Percentiles rank a stretch among this genome's conserved stretches.
phyloP scores from a whole-genome alignment of 164 flowering plant genomes.

The Warburgia ugandensis region DNA sequence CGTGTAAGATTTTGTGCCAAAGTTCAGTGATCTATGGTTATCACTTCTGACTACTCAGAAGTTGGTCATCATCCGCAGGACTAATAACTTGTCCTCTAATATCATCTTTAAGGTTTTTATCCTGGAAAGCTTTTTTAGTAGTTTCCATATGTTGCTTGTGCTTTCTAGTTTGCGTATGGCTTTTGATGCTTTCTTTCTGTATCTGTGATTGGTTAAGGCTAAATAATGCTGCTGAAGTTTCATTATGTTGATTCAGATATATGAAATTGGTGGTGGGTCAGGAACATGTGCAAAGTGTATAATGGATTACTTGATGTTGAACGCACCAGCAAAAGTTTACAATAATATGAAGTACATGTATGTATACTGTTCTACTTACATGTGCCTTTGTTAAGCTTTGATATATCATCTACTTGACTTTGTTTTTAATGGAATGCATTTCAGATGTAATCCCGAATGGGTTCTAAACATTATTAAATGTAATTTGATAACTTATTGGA shows the following conservation, averaged over 20 bases:
- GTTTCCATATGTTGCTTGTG: too few relatives aligned
- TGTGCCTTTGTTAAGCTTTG: neutral
- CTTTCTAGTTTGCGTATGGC: neutral
- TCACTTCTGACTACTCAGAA: too few relatives aligned
- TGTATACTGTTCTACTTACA: conserved; percentile 17
- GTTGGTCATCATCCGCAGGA: too few relatives aligned
- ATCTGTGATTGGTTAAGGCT: conserved; percentile 5
- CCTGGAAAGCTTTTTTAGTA: too few relatives aligned
- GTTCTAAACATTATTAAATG: neutral
- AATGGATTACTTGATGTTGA: conserved; percentile 95
- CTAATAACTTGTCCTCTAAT: too few relatives aligned
- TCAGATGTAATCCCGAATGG: neutral
- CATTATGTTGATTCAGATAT: conserved; percentile 52
- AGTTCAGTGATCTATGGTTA: too few relatives aligned
- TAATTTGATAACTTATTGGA: neutral
- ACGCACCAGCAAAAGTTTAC: conserved; percentile 89
- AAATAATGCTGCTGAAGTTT: conserved; percentile 7
- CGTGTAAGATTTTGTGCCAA: too few relatives aligned
- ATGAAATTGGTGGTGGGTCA: conserved; percentile 99
- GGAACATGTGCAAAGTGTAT: conserved; percentile 98
- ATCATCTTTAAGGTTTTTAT: too few relatives aligned
- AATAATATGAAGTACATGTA: conserved; percentile 84
- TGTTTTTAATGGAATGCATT: neutral
- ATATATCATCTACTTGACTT: neutral
- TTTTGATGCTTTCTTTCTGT: neutral